Conservation (phyloP, 768 basidiomycete species). For the Tylopilus sp. region DNA sequence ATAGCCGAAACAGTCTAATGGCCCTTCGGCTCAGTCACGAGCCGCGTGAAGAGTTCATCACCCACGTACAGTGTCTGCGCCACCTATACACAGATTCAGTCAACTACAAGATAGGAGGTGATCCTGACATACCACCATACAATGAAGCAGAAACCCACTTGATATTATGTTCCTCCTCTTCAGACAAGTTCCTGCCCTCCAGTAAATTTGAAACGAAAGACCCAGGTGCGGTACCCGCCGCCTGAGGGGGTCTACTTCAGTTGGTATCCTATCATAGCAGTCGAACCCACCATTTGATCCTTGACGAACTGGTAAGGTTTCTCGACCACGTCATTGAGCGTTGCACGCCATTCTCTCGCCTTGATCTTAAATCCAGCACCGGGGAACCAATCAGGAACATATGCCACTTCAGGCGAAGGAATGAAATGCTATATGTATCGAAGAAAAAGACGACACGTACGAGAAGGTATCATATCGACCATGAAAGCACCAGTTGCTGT, state of each 20-base stretch:
- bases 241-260: slow-evolving; percentile 34
- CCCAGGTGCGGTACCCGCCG: slow-evolving; percentile 42
- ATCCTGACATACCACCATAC: slow-evolving; percentile 23
- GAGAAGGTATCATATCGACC: slow-evolving; percentile 51
- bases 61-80: slow-evolving; percentile 43
- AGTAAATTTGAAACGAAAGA: slow-evolving; percentile 61
- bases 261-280: too few species aligned
- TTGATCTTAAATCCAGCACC: slow-evolving; percentile 51
- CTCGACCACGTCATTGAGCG: slow-evolving; percentile 53
- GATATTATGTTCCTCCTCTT: slow-evolving; percentile 54
- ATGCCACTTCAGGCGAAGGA: slow-evolving; percentile 29
- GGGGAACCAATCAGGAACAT: slow-evolving; percentile 56
- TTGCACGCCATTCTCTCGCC: slow-evolving; percentile 51
- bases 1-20: slow-evolving; percentile 58
- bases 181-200: slow-evolving; percentile 45
- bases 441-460: slow-evolving; percentile 16
- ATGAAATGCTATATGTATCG: background rate
- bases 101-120: slow-evolving; percentile 4
- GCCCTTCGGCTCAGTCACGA: slow-evolving; percentile 3
- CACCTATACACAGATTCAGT: slow-evolving; percentile 33
- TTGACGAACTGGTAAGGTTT: slow-evolving; percentile 56
- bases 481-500: slow-evolving; percentile 46
- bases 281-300: slow-evolving; percentile 49
- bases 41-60: background rate
- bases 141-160: slow-evolving; percentile 54